Percentiles rank a stretch among this genome's conserved stretches.
phyloP scores from a whole-genome alignment of 768 basidiomycete species.

The Mycena galericulata region DNA sequence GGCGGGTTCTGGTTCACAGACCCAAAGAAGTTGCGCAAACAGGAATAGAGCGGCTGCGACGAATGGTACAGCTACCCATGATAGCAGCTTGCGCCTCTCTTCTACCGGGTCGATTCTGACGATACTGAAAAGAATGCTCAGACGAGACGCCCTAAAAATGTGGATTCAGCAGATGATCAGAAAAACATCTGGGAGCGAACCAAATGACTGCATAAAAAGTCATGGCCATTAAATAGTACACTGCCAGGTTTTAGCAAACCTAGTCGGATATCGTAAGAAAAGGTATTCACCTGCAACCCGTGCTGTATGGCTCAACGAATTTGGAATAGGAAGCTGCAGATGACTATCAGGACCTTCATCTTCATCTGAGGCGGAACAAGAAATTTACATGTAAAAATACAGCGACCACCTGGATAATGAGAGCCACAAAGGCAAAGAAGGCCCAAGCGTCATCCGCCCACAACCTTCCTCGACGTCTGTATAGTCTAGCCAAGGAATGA shows the following conservation, averaged over 20 bases:
- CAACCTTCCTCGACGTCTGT: conserved; percentile 5
- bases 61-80: conserved; percentile 47
- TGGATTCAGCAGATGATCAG: background rate
- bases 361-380: too few relatives aligned
- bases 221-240: conserved; percentile 51
- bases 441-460: conserved; percentile 17
- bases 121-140: conserved; percentile 67
- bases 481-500: background rate
- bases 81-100: conserved; percentile 39
- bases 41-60: conserved; percentile 49
- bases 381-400: conserved; percentile 18
- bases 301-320: conserved; percentile 14
- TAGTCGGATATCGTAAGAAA: background rate
- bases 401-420: conserved; percentile 5
- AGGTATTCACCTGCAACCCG: conserved; percentile 22
- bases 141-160: conserved; percentile 55
- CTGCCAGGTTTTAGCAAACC: conserved; percentile 2
- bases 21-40: conserved; percentile 58
- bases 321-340: conserved; percentile 21
- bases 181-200: conserved; percentile 35
- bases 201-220: conserved; percentile 56
- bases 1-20: conserved; percentile 50
- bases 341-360: background rate
- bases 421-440: conserved; percentile 5
- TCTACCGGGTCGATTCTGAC: conserved; percentile 61